These are phyloP conservation scores for Fusarium floridanum DNA, from an alignment of 2,329 filamentous ascomycete species.

Conservation along the genomic window DNA sequence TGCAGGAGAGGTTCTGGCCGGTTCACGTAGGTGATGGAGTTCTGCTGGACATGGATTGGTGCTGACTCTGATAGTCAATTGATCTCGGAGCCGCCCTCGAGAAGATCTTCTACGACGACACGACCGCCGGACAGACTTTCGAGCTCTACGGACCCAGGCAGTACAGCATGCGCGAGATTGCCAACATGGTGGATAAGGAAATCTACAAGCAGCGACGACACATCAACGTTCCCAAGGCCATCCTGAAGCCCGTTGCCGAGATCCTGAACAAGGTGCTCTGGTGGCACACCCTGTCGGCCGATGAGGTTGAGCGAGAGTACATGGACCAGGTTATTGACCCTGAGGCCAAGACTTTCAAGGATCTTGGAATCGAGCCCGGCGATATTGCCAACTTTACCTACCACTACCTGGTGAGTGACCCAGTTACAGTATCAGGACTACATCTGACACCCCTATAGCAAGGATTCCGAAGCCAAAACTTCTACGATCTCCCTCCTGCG, in stretches of 20 bases:
- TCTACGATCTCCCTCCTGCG: slow-evolving; percentile 93
- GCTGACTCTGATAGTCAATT: slow-evolving; percentile 71
- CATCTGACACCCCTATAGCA: slow-evolving; percentile 66
- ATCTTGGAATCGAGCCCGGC: slow-evolving; percentile 89
- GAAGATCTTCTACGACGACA: slow-evolving; percentile 90
- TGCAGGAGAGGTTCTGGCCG: slow-evolving; percentile 91
- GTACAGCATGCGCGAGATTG: slow-evolving; percentile 90
- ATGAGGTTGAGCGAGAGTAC: slow-evolving; percentile 92
- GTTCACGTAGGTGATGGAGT: slow-evolving; percentile 79
- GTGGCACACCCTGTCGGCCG: slow-evolving; percentile 87
- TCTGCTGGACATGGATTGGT: not conserved
- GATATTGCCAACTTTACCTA: slow-evolving; percentile 91
- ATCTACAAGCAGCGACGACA: slow-evolving; percentile 91
- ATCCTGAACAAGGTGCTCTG: slow-evolving; percentile 86
- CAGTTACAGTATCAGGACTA: not conserved
- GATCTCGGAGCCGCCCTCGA: slow-evolving; percentile 93
- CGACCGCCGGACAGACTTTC: slow-evolving; percentile 88
- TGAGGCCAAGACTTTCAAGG: slow-evolving; percentile 93
- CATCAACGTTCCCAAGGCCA: slow-evolving; percentile 86
- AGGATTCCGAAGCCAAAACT: slow-evolving; percentile 88
- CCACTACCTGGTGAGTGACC: slow-evolving; percentile 84
- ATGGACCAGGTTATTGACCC: slow-evolving; percentile 93
- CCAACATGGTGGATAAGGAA: slow-evolving; percentile 88
- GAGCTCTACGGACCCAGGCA: slow-evolving; percentile 95
- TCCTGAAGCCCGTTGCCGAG: slow-evolving; percentile 81